These are phyloP conservation scores for Nitzschia sp. DNA, from an alignment of 108 stramenopile genomes.

Conservation along the genomic window DNA sequence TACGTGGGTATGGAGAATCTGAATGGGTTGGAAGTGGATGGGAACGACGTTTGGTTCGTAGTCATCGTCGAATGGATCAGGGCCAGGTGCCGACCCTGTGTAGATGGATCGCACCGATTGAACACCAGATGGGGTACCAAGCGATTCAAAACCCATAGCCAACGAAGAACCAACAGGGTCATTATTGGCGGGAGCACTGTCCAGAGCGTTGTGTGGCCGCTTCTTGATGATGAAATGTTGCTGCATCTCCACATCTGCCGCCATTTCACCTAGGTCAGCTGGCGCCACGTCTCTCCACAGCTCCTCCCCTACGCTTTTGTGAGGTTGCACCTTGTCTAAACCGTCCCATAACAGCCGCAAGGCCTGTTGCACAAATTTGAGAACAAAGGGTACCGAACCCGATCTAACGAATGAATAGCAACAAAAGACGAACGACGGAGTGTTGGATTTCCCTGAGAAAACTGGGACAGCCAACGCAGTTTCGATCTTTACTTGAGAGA, in stretches of 20 bases:
- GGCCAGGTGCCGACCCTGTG: conserved; percentile 7
- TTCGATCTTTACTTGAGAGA: conserved; percentile 63
- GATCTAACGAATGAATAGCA: conserved; percentile 77
- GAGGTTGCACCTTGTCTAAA: conserved; percentile 74
- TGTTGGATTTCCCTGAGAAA: conserved; percentile 55
- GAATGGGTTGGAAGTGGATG: conserved; percentile 9
- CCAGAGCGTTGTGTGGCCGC: conserved; percentile 45
- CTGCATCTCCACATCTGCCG: conserved; percentile 90
- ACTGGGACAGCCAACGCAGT: conserved; percentile 85
- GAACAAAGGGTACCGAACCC: conserved; percentile 80
- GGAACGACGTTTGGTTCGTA: neutral
- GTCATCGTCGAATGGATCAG: neutral
- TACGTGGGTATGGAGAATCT: conserved; percentile 43
- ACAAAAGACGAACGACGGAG: conserved; percentile 75
- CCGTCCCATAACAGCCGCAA: conserved; percentile 79
- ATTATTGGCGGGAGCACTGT: neutral
- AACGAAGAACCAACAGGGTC: conserved; percentile 14
- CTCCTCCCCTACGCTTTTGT: conserved; percentile 64
- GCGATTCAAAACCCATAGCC: conserved; percentile 8
- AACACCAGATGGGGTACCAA: conserved; percentile 3
- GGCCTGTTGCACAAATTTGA: conserved; percentile 90
- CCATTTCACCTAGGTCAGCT: conserved; percentile 90
- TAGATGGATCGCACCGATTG: conserved; percentile 29
- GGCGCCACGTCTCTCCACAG: conserved; percentile 82
- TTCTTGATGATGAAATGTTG: conserved; percentile 83